Base-by-base conservation (phyloP, 2,329 filamentous ascomycete genomes). In the Alternaria tenuissima region DNA sequence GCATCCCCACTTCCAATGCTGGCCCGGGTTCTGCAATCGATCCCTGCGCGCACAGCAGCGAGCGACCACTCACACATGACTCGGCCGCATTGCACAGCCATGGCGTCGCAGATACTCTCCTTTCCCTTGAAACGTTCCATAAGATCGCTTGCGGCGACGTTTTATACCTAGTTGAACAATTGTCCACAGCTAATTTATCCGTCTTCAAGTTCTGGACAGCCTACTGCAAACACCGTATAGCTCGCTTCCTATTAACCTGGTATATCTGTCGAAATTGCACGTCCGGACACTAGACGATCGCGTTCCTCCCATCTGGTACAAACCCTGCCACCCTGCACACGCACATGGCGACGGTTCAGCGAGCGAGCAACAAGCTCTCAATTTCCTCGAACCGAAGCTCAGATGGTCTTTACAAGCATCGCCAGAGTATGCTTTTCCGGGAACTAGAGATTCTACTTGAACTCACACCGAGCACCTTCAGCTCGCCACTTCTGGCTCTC, bases 391-490 rank as follows among this genome's bases (percentile, higher is more conserved):
- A 65, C 34, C 54, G 64, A 30, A 74, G 71, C 57, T 58, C 64
- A 1, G 70, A 72, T 38, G 74, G 73, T 7, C 67, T 67, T 28
- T 73, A 72, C 53, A 55, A 61, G n/a, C 57, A 72, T 7, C 75
- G 75, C 30, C 75, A 78, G 59, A 75, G 72, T 38, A 65, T 72
- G 41, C 72, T 78, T 26, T 67, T 71, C 46, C 67, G 75, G 43
- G 74, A 78, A 43, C 65, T 78, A 11, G 75, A 77, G 49, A 58
- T 75, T 12, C 63, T 78, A 6, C 69, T 78, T 11, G 72, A 78
- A 57, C 65, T 77, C n/a, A 73, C 68, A 6, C 74, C 75, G 8
- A 69, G 73, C 52, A 71, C 69, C 18, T 67, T 78, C 58, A 72
- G 68, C 46, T 77, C 76, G 4, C 63, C 59, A 12, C 65, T 78